phyloP scores from a whole-genome alignment of 139 green algal species.

The Chlamydomonas schloesseri region DNA sequence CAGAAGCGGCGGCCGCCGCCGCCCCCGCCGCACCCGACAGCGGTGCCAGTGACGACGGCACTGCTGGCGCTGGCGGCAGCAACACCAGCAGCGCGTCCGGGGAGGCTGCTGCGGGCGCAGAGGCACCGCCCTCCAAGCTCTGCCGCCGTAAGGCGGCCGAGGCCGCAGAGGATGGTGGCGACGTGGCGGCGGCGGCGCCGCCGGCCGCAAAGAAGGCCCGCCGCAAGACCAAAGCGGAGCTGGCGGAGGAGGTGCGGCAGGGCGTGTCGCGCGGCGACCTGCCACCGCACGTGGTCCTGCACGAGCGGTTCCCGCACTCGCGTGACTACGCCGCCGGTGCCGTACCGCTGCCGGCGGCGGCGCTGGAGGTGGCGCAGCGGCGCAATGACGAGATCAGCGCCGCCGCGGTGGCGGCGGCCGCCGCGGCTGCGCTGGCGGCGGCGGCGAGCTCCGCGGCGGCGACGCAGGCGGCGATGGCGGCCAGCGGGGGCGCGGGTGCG shows the following conservation, averaged over 20 bases:
- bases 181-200: not conserved
- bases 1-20: too few relatives aligned
- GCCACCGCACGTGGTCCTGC: not conserved
- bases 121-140: not conserved
- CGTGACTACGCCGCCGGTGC: constrained; percentile 3
- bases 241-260: not conserved
- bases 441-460: not conserved
- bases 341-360: constrained; percentile 12
- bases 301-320: constrained; percentile 28
- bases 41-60: too few relatives aligned
- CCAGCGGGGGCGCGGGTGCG: too few relatives aligned
- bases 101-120: not conserved
- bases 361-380: constrained; percentile 21
- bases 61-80: too few relatives aligned
- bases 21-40: too few relatives aligned
- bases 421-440: not conserved
- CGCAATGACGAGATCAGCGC: not conserved
- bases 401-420: not conserved
- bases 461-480: not conserved
- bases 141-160: not conserved
- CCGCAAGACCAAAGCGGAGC: constrained; percentile 2
- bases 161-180: not conserved
- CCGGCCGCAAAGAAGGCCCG: not conserved
- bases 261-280: not conserved
- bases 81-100: too few relatives aligned